Conservation (phyloP, 208 protist species). For the Crithidia expoeki region DNA sequence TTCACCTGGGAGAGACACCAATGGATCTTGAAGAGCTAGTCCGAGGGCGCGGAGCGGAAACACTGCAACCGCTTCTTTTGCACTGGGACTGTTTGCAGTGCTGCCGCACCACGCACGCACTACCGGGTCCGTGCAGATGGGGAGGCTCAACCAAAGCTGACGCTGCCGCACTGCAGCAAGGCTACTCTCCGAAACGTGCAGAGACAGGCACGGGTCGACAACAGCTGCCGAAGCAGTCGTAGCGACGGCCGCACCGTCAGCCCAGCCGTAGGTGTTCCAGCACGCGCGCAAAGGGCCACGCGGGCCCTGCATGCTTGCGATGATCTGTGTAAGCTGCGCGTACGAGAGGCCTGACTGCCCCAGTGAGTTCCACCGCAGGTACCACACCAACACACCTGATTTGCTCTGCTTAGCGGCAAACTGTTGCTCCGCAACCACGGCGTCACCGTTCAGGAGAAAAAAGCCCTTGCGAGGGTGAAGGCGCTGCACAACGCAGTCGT, state of each 20-base stretch:
- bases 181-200: conserved; percentile 73
- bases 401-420: conserved; percentile 21
- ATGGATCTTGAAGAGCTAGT: conserved; percentile 25
- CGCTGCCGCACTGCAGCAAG: conserved; percentile 72
- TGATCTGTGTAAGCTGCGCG: conserved; percentile 11
- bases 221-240: neutral
- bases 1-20: neutral
- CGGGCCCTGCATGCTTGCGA: conserved; percentile 14
- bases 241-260: neutral
- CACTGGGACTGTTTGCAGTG: neutral
- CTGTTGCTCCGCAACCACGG: conserved; percentile 21
- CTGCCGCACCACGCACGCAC: conserved; percentile 8
- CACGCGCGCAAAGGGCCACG: conserved; percentile 20
- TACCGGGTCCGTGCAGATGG: conserved; percentile 29
- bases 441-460: conserved; percentile 49
- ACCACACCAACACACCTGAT: conserved; percentile 24
- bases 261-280: conserved; percentile 10
- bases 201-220: conserved; percentile 3
- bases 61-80: neutral
- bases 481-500: conserved; percentile 45
- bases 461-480: conserved; percentile 43
- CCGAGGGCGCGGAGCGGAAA: conserved; percentile 12
- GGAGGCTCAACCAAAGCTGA: conserved; percentile 69
- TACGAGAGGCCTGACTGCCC: conserved; percentile 14
- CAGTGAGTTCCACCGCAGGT: conserved; percentile 19